phyloP scores from a whole-genome alignment of 148 eudicot species.

The Rhododendron henanense region DNA sequence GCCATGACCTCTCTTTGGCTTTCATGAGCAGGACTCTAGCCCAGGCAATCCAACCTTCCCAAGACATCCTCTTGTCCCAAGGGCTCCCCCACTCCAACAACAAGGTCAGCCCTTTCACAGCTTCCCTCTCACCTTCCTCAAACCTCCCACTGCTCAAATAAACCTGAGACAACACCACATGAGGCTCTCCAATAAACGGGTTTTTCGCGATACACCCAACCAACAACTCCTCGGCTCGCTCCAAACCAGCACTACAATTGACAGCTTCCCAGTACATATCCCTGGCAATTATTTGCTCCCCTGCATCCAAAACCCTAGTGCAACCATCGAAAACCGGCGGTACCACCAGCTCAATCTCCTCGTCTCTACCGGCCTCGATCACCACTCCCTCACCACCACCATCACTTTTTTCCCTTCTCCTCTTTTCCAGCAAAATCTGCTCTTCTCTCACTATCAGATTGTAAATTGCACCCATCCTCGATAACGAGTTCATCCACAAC shows the following conservation, averaged over 20 bases:
- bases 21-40: slow-evolving; percentile 76
- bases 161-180: slow-evolving; percentile 68
- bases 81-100: slow-evolving; percentile 89
- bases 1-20: slow-evolving; percentile 81
- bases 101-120: slow-evolving; percentile 46
- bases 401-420: slow-evolving; percentile 1
- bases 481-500: slow-evolving; percentile 72
- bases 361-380: slow-evolving; percentile 31
- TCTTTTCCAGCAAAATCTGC: slow-evolving; percentile 36
- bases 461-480: slow-evolving; percentile 82
- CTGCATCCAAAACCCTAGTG: slow-evolving; percentile 40
- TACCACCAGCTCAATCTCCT: slow-evolving; percentile 59
- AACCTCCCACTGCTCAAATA: slow-evolving; percentile 56
- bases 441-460: slow-evolving; percentile 67
- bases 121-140: slow-evolving; percentile 66
- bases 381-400: not conserved
- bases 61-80: slow-evolving; percentile 94
- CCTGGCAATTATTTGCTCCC: slow-evolving; percentile 45
- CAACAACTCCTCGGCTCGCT: slow-evolving; percentile 47
- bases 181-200: slow-evolving; percentile 85
- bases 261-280: slow-evolving; percentile 93
- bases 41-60: slow-evolving; percentile 99
- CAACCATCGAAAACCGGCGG: slow-evolving; percentile 78
- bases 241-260: not conserved
- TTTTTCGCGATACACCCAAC: slow-evolving; percentile 53